These are phyloP conservation scores for Yamadazyma kitorensis DNA, from an alignment of 805 yeast species.

Conservation along the genomic window DNA sequence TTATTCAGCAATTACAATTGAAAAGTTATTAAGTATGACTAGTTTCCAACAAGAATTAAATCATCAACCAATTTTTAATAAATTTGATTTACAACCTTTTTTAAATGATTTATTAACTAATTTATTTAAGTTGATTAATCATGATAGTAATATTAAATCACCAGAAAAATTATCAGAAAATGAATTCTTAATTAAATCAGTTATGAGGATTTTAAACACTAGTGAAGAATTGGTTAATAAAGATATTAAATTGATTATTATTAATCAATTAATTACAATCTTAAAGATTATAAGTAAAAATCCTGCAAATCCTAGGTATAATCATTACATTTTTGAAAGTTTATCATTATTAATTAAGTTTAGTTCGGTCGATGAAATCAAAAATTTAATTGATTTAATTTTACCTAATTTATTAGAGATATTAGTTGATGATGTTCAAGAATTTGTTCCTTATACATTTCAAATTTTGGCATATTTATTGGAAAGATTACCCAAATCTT, in stretches of 20 bases:
- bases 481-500: slow-evolving; percentile 50
- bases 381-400: slow-evolving; percentile 45
- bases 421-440: slow-evolving; percentile 83
- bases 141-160: slow-evolving; percentile 31
- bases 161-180: slow-evolving; percentile 95
- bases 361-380: slow-evolving; percentile 28
- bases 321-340: slow-evolving; percentile 88
- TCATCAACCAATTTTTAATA: slow-evolving; percentile 61
- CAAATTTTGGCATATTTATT: slow-evolving; percentile 82
- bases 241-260: slow-evolving; percentile 43
- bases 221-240: slow-evolving; percentile 61
- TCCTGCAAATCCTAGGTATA: slow-evolving; percentile 93
- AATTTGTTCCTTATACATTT: slow-evolving; percentile 88
- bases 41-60: slow-evolving; percentile 48
- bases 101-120: slow-evolving; percentile 61
- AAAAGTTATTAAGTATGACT: slow-evolving; percentile 78
- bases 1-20: slow-evolving; percentile 90
- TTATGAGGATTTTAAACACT: slow-evolving; percentile 77
- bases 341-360: slow-evolving; percentile 71
- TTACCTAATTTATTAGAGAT: slow-evolving; percentile 68
- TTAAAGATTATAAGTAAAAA: slow-evolving; percentile 72
- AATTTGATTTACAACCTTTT: slow-evolving; percentile 63
- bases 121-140: slow-evolving; percentile 61
- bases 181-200: slow-evolving; percentile 85
- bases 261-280: slow-evolving; percentile 68